Evolutionary conservation across 805 yeast genomes (phyloP).

Genomic region (Ogataea nitratoaversa): DNA sequence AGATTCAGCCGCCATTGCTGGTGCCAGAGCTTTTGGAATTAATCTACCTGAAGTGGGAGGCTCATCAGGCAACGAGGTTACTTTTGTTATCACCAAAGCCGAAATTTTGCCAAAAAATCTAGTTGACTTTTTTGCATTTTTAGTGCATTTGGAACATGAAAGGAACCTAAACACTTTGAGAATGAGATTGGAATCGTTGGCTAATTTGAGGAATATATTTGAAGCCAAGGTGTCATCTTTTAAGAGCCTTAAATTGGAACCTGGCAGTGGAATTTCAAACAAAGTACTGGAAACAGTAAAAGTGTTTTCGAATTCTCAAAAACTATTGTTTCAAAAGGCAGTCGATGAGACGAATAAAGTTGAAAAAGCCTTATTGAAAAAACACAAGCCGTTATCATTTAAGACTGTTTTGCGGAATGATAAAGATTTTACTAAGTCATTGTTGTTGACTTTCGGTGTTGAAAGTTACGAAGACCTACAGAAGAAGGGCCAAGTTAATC

Average conservation of each 20-base stretch:
- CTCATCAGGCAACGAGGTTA: constrained; percentile 33
- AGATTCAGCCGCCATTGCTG: constrained; percentile 24
- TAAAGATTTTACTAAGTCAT: constrained; percentile 34
- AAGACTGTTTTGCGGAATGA: constrained; percentile 45
- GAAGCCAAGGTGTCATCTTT: constrained; percentile 43
- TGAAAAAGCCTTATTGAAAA: constrained; percentile 43
- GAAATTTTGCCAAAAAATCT: constrained; percentile 37
- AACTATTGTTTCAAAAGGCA: constrained; percentile 39
- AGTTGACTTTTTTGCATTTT: constrained; percentile 48
- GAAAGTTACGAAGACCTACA: constrained; percentile 48
- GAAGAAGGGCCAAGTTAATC: constrained; percentile 47
- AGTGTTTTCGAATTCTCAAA: constrained; percentile 47
- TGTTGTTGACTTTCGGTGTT: constrained; percentile 55
- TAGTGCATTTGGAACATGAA: constrained; percentile 51
- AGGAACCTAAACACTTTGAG: constrained; percentile 39
- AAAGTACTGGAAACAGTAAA: constrained; percentile 33
- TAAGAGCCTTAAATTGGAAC: constrained; percentile 29
- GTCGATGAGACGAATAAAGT: constrained; percentile 40
- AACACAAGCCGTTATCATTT: constrained; percentile 50
- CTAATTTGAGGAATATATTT: constrained; percentile 48
- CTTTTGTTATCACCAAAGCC: constrained; percentile 31
- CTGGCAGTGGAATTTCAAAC: constrained; percentile 17
- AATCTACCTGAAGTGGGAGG: constrained; percentile 37
- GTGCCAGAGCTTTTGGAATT: constrained; percentile 35
- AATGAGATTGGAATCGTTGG: constrained; percentile 57